Conservation (phyloP, 1,139 yeast species). For the Kodamaea sp. region DNA sequence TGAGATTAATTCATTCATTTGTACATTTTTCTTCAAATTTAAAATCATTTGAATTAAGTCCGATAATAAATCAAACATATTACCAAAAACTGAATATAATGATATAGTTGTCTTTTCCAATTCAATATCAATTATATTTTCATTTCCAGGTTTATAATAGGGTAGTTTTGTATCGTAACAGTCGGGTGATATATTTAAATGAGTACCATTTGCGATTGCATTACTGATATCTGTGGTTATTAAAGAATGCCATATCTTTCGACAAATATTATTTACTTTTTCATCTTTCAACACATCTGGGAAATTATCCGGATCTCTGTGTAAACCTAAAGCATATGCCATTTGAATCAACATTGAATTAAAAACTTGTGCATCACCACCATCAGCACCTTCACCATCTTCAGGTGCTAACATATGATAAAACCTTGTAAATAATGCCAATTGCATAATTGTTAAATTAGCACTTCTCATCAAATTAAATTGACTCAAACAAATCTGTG, state of each 20-base stretch:
- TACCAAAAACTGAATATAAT: conserved; percentile 17
- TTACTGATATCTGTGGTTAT: conserved; percentile 35
- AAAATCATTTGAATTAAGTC: conserved; percentile 18
- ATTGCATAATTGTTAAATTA: conserved; percentile 49
- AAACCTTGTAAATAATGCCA: conserved; percentile 35
- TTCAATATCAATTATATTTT: conserved; percentile 24
- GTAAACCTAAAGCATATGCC: conserved; percentile 45
- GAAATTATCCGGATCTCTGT: conserved; percentile 41
- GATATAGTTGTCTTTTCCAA: conserved; percentile 20
- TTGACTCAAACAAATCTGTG: conserved; percentile 36
- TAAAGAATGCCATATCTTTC: conserved; percentile 35
- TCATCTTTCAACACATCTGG: conserved; percentile 18
- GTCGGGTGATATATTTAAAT: conserved; percentile 25
- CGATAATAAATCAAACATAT: conserved; percentile 14
- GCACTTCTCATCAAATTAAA: conserved; percentile 41
- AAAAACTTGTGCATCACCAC: conserved; percentile 41
- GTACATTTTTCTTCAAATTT: conserved; percentile 19
- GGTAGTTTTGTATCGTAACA: conserved; percentile 35
- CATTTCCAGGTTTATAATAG: conserved; percentile 27
- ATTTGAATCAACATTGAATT: conserved; percentile 39
- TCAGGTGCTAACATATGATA: conserved; percentile 49
- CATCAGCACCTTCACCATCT: conserved; percentile 49
- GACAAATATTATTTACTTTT: conserved; percentile 27
- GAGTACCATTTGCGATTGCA: conserved; percentile 37
- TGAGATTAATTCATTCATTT: conserved; percentile 18